Percentiles rank a stretch among this genome's conserved stretches.
These are phyloP conservation scores for Quillaja saponaria DNA, from an alignment of 306 rosid species.

Conservation along the genomic window DNA sequence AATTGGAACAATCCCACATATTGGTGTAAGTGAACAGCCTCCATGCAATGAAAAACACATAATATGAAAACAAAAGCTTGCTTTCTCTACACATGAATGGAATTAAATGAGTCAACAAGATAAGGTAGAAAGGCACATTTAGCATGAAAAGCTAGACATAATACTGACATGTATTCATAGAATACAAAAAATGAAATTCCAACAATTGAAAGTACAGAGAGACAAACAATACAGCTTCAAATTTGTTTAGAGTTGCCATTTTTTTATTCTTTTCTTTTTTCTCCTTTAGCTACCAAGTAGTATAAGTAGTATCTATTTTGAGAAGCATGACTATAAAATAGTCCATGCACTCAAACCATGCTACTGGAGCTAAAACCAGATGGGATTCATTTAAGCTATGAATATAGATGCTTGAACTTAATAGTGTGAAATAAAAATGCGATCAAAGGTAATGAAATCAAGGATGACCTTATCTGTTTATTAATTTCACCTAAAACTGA, in stretches of 20 bases:
- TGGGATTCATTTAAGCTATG: too few relatives aligned
- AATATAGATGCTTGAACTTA: too few relatives aligned
- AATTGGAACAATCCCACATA: slow-evolving; percentile 24
- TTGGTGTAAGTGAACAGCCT: neutral
- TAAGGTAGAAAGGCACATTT: slow-evolving; percentile 1
- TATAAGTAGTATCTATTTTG: neutral
- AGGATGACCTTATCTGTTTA: too few relatives aligned
- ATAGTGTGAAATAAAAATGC: too few relatives aligned
- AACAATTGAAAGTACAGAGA: slow-evolving; percentile 13
- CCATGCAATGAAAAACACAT: neutral
- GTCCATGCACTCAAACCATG: slow-evolving; percentile 4
- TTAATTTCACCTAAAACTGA: too few relatives aligned
- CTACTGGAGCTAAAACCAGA: neutral
- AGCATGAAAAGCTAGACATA: slow-evolving; percentile 14
- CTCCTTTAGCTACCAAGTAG: neutral
- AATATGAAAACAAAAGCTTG: neutral
- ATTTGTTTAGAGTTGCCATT: neutral
- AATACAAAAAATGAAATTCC: neutral
- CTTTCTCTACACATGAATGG: neutral
- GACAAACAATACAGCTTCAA: neutral
- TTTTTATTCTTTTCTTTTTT: neutral
- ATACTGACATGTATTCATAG: neutral
- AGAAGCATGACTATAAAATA: neutral
- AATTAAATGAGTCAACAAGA: neutral
- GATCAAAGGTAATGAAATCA: too few relatives aligned